phyloP scores from a whole-genome alignment of 179 eudicot genomes.

The Camellia oleifera region DNA sequence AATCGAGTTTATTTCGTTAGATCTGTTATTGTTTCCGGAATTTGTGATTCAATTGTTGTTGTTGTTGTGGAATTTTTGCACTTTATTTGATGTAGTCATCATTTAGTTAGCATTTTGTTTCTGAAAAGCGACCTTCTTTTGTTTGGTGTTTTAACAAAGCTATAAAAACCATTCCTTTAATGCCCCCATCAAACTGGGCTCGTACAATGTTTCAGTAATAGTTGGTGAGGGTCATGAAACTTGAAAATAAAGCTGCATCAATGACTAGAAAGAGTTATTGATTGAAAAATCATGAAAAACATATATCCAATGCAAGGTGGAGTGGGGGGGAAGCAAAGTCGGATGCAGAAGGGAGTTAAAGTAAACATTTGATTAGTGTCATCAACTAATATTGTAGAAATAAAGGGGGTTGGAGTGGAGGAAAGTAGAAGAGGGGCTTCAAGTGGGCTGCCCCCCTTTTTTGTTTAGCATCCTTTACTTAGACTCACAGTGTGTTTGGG shows the following conservation, averaged over 20 bases:
- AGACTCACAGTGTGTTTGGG: no score
- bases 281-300: not conserved
- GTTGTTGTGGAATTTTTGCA: not conserved
- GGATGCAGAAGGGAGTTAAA: no score
- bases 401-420: no score
- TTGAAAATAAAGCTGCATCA: no score
- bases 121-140: not conserved
- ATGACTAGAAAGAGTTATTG: not conserved
- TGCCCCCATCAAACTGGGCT: not conserved
- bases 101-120: not conserved
- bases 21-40: constrained; percentile 8
- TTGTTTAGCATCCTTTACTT: no score
- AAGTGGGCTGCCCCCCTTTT: no score
- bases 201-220: not conserved
- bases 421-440: no score
- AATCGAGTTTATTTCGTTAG: not conserved
- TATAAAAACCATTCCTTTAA: not conserved
- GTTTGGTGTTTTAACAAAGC: not conserved
- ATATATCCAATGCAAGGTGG: no score
- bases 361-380: no score
- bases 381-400: no score
- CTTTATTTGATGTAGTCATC: not conserved
- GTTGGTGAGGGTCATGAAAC: no score
- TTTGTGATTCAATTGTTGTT: not conserved
- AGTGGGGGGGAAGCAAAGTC: no score